Evolutionary conservation across 257 asterid species (phyloP).

Genomic region (Nicotiana otophora): DNA sequence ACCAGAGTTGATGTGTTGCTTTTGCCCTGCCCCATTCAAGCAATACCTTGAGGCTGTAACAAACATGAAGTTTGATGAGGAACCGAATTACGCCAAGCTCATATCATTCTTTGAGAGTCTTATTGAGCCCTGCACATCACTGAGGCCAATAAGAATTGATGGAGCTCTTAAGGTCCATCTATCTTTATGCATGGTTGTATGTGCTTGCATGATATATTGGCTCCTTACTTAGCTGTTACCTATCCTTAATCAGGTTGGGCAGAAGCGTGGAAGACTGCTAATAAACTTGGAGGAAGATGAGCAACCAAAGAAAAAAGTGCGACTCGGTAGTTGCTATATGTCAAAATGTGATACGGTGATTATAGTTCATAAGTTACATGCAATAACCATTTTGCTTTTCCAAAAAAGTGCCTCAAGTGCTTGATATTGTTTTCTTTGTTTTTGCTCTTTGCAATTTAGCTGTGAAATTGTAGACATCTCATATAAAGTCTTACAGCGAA

Average conservation of each 20-base stretch:
- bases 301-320: conserved; percentile 96
- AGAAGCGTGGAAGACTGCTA: conserved; percentile 85
- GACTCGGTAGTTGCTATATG: conserved; percentile 43
- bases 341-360: background rate
- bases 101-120: conserved; percentile 81
- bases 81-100: conserved; percentile 85
- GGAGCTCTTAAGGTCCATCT: conserved; percentile 86
- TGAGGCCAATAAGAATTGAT: conserved; percentile 88
- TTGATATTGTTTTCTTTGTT: background rate
- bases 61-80: conserved; percentile 98
- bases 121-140: conserved; percentile 76
- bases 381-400: too few species aligned
- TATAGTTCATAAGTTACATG: too few species aligned
- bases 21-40: conserved; percentile 91
- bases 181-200: background rate
- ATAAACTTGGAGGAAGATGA: conserved; percentile 93
- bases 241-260: conserved; percentile 62
- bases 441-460: background rate
- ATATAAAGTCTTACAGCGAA: background rate
- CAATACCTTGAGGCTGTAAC: conserved; percentile 89
- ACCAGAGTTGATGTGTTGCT: conserved; percentile 96
- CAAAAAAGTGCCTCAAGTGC: background rate
- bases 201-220: background rate
- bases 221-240: background rate
- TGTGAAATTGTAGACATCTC: background rate